Conservation (phyloP, 208 protist species). For the Leishmania gerbilli region DNA sequence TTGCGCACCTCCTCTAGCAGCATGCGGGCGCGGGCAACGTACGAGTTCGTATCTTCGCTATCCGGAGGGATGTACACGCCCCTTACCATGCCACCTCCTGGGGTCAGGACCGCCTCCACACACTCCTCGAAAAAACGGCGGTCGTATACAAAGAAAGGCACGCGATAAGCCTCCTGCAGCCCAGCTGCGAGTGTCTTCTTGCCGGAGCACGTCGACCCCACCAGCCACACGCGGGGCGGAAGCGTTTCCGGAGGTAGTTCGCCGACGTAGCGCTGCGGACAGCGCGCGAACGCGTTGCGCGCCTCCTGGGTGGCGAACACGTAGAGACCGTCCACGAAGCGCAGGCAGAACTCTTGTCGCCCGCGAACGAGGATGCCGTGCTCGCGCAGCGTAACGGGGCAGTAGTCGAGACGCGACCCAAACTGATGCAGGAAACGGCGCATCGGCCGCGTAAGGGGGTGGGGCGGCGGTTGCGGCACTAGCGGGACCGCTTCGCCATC, state of each 20-base stretch:
- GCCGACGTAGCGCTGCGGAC: conserved; percentile 69
- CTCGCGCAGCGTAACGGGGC: conserved; percentile 80
- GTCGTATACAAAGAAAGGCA: conserved; percentile 75
- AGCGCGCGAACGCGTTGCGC: conserved; percentile 53
- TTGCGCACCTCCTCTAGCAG: conserved; percentile 65
- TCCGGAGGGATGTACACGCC: conserved; percentile 64
- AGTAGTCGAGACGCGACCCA: conserved; percentile 75
- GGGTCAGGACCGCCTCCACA: conserved; percentile 60
- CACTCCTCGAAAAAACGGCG: conserved; percentile 75
- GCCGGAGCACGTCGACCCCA: conserved; percentile 63
- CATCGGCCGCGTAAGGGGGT: conserved; percentile 53
- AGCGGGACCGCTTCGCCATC: conserved; percentile 22
- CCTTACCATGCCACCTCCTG: conserved; percentile 53
- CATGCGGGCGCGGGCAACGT: conserved; percentile 45
- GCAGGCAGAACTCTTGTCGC: conserved; percentile 53
- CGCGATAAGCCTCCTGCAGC: conserved; percentile 55
- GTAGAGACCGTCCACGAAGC: conserved; percentile 71
- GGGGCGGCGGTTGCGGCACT: conserved; percentile 7
- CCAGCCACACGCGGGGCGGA: conserved; percentile 84
- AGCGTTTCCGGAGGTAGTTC: conserved; percentile 39
- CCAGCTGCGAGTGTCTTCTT: conserved; percentile 72
- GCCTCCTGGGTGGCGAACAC: conserved; percentile 73
- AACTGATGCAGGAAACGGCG: conserved; percentile 83
- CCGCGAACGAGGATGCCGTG: conserved; percentile 74
- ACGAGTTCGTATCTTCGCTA: conserved; percentile 41